phyloP scores from a whole-genome alignment of 495 filamentous ascomycete species.

The Penicillium turbatum region DNA sequence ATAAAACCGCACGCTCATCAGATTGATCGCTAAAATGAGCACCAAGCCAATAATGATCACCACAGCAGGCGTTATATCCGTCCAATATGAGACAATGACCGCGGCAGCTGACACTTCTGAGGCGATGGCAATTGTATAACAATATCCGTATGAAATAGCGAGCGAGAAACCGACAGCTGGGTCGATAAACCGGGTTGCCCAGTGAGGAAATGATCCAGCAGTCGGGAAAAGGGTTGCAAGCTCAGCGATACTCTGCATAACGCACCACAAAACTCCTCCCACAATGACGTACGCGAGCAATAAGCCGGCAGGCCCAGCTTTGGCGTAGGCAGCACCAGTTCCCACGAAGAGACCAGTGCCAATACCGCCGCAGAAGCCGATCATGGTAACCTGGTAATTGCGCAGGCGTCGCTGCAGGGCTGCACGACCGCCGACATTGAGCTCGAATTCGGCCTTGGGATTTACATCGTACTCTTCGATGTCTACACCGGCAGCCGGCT shows the following conservation, averaged over 20 bases:
- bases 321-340: constrained; percentile 62
- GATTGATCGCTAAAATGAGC: constrained; percentile 61
- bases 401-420: constrained; percentile 34
- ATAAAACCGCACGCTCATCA: constrained; percentile 65
- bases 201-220: constrained; percentile 69
- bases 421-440: constrained; percentile 37
- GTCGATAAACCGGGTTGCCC: constrained; percentile 68
- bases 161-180: constrained; percentile 68
- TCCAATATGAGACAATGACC: constrained; percentile 72
- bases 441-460: constrained; percentile 30
- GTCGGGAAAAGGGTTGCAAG: constrained; percentile 71
- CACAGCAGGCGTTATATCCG: constrained; percentile 46
- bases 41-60: constrained; percentile 69
- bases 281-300: constrained; percentile 68
- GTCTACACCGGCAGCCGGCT: constrained; percentile 10
- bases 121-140: constrained; percentile 58
- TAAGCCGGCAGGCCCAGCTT: constrained; percentile 62
- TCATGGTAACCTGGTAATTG: constrained; percentile 40
- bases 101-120: constrained; percentile 68
- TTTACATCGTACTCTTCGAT: constrained; percentile 19
- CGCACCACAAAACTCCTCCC: constrained; percentile 57
- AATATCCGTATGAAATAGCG: constrained; percentile 49
- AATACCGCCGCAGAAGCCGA: constrained; percentile 44
- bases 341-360: constrained; percentile 77
- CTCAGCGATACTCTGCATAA: constrained; percentile 60